Evolutionary conservation across 2,329 filamentous ascomycete genomes (phyloP).

Genomic region (Alternaria rosae): DNA sequence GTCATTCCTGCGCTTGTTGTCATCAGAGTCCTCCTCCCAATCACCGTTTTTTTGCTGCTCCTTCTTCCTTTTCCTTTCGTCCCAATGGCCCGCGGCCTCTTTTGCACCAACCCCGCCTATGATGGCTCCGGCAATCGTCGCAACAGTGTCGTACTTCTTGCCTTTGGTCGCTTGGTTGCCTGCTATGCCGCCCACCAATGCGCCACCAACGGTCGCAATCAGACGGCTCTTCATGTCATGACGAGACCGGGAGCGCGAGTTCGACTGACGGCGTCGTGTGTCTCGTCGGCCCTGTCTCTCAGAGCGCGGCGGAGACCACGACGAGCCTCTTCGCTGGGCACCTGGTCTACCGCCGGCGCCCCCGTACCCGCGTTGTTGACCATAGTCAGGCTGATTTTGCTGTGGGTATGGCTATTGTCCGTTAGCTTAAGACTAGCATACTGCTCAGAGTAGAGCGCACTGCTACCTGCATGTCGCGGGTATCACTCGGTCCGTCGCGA

Average conservation of each 20-base stretch:
- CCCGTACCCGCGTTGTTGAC: conserved; percentile 1
- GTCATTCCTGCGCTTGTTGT: background rate
- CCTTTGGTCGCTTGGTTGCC: conserved; percentile 34
- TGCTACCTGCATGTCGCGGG: conserved; percentile 23
- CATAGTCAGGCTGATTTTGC: conserved; percentile 7
- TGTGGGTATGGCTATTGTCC: conserved; percentile 4
- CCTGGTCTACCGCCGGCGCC: conserved; percentile 20
- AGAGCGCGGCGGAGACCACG: conserved; percentile 40
- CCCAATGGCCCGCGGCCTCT: conserved; percentile 36
- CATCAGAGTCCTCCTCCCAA: conserved; percentile 17
- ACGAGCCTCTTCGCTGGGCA: conserved; percentile 31
- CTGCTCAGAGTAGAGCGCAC: conserved; percentile 17
- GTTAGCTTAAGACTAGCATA: conserved; percentile 4
- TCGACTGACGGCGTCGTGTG: conserved; percentile 21
- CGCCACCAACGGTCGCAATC: conserved; percentile 40
- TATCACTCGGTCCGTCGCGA: conserved; percentile 14
- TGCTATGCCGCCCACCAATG: conserved; percentile 44
- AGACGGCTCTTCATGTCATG: conserved; percentile 33
- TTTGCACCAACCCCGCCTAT: conserved; percentile 44
- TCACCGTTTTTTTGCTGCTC: conserved; percentile 11
- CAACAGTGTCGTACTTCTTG: conserved; percentile 38
- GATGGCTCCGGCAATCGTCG: conserved; percentile 46
- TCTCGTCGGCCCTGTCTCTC: conserved; percentile 15
- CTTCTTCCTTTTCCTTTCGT: conserved; percentile 17
- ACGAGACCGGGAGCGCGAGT: conserved; percentile 33